Conservation (phyloP, 352 stramenopile species). For the Phytopythium oedochilum region DNA sequence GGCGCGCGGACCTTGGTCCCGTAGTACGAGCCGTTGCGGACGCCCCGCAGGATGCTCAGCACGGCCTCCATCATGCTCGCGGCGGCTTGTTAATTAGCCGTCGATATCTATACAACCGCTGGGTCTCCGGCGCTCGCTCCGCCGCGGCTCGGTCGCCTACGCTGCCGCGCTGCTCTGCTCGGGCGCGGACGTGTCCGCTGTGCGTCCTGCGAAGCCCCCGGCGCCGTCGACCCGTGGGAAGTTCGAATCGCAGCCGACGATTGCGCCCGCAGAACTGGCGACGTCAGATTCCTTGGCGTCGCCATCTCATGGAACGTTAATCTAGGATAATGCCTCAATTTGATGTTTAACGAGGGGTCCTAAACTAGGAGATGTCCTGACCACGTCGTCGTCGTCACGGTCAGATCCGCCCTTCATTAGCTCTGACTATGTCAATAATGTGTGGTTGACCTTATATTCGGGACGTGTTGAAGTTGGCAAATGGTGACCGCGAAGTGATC, state of each 20-base stretch:
- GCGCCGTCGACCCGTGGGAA: no score
- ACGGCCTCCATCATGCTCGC: conserved; percentile 42
- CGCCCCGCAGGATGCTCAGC: conserved; percentile 69
- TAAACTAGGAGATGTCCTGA: conserved; percentile 7
- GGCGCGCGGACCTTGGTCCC: conserved; percentile 86
- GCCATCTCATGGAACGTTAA: neutral
- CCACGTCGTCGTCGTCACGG: neutral
- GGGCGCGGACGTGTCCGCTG: neutral
- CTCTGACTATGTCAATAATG: neutral
- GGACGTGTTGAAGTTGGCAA: neutral
- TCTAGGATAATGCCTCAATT: neutral
- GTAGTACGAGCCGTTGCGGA: conserved; percentile 88
- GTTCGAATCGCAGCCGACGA: no score
- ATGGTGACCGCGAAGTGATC: neutral
- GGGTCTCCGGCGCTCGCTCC: neutral
- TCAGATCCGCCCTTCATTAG: neutral
- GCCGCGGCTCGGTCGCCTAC: neutral
- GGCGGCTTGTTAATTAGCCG: neutral
- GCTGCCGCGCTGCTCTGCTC: neutral
- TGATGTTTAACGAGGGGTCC: conserved; percentile 3
- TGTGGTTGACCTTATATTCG: neutral
- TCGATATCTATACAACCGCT: neutral
- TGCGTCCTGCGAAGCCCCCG: neutral
- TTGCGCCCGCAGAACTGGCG: conserved; percentile 1
- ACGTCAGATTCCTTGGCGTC: neutral